Percentiles rank a stretch among this genome's conserved stretches.
phyloP scores from a whole-genome alignment of 2,329 filamentous ascomycete species.

The Calonectria henricotiae region DNA sequence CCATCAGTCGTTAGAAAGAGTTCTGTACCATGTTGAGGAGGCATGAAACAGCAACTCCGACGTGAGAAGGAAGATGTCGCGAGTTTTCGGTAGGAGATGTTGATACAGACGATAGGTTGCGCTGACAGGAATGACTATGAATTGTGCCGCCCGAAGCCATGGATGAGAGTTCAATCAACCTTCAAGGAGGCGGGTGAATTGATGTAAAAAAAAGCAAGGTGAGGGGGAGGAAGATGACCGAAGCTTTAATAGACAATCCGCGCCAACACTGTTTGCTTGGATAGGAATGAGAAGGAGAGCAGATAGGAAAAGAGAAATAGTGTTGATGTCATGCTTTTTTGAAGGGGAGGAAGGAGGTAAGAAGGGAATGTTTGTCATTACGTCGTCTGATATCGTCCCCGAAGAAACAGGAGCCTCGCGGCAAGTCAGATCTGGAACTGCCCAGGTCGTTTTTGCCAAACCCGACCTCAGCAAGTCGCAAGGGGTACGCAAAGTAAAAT shows the following conservation, averaged over 20 bases:
- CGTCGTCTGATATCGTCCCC: constrained; percentile 64
- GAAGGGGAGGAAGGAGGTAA: constrained; percentile 29
- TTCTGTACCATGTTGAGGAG: constrained; percentile 45
- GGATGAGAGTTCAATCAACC: constrained; percentile 39
- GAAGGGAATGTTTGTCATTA: constrained; percentile 59
- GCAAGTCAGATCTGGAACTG: constrained; percentile 75
- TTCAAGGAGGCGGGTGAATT: constrained; percentile 34
- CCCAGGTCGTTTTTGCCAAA: constrained; percentile 68
- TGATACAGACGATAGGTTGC: constrained; percentile 47
- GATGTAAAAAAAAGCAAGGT: constrained; percentile 34
- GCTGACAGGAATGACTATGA: constrained; percentile 41
- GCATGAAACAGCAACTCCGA: constrained; percentile 41
- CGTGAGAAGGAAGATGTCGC: constrained; percentile 43
- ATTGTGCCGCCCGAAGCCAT: constrained; percentile 43
- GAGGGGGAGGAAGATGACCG: constrained; percentile 19
- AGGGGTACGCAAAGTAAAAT: constrained; percentile 54
- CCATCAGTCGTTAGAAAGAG: constrained; percentile 47
- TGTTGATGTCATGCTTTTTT: constrained; percentile 48
- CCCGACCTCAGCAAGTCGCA: constrained; percentile 60
- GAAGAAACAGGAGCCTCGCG: constrained; percentile 73
- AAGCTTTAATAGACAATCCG: constrained; percentile 34
- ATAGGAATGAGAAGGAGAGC: constrained; percentile 49
- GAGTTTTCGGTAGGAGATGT: constrained; percentile 41
- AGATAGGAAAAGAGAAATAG: constrained; percentile 50
- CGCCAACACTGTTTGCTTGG: constrained; percentile 40